A percentile compares a stretch with the other conserved stretches of the same genome.
Evolutionary conservation across 1,284 basidiomycete species (phyloP).

Genomic region (Wolfiporia cocos): DNA sequence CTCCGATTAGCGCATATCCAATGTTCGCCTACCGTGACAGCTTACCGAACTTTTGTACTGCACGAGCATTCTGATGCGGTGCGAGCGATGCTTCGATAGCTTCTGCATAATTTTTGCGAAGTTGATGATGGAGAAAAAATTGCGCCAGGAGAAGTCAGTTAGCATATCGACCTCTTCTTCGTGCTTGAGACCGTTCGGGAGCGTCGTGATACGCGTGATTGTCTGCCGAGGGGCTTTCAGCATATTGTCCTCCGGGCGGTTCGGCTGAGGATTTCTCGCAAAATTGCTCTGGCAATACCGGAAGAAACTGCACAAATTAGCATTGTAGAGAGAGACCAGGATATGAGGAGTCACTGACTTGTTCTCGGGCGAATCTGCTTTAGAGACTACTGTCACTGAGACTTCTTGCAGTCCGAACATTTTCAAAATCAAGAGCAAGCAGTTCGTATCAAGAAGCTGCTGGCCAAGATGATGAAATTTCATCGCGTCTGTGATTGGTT

Average conservation of each 20-base stretch:
- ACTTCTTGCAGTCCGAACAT: constrained; percentile 98
- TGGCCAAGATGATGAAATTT: constrained; percentile 98
- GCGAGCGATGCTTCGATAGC: constrained; percentile 90
- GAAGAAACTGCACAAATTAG: constrained; percentile 72
- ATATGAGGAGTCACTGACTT: no score
- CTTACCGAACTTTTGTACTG: constrained; percentile 97
- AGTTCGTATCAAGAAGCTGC: constrained; percentile 93
- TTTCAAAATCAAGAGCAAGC: constrained; percentile 90
- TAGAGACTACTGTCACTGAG: constrained; percentile 75
- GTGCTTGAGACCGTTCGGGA: constrained; percentile 65
- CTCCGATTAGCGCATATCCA: constrained; percentile 9
- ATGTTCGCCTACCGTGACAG: constrained; percentile 9
- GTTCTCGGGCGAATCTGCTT: constrained; percentile 83
- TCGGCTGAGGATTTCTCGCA: constrained; percentile 51
- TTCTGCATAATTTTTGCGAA: constrained; percentile 99
- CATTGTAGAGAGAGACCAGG: constrained; percentile 4
- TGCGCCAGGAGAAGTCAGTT: constrained; percentile 95
- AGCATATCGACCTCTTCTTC: constrained; percentile 89
- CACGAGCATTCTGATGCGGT: constrained; percentile 93
- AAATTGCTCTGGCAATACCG: constrained; percentile 83
- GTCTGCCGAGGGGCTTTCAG: constrained; percentile 51
- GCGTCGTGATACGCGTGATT: constrained; percentile 43
- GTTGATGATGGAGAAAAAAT: constrained; percentile 98
- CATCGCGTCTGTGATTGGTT: constrained; percentile 73
- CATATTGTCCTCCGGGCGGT: constrained; percentile 49